phyloP scores from a whole-genome alignment of 306 rosid species.

The Prunus salicina region DNA sequence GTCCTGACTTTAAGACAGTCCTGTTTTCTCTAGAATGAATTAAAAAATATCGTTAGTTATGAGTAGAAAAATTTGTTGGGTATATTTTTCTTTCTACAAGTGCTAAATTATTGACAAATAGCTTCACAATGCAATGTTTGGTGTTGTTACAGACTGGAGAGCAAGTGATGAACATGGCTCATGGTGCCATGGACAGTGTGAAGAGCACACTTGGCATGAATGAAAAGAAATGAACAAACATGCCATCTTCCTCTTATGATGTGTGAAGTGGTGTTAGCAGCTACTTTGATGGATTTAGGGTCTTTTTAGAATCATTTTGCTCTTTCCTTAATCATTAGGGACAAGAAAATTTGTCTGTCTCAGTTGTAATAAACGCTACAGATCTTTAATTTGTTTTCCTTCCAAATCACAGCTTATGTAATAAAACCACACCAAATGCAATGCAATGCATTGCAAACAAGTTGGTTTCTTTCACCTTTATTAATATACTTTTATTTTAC shows the following conservation, averaged over 20 bases:
- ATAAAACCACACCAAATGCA: background rate
- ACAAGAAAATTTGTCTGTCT: constrained; percentile 15
- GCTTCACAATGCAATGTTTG: background rate
- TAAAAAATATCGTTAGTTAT: too few relatives aligned
- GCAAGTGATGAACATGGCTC: constrained; percentile 59
- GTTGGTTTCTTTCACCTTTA: background rate
- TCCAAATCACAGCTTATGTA: background rate
- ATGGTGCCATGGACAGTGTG: constrained; percentile 52
- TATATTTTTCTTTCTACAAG: too few relatives aligned
- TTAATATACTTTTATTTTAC: background rate
- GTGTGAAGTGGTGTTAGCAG: background rate
- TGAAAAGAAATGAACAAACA: constrained; percentile 26
- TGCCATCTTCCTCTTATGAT: background rate
- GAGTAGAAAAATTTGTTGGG: too few relatives aligned
- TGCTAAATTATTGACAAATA: too few relatives aligned
- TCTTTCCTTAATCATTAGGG: constrained; percentile 25
- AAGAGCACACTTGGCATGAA: constrained; percentile 62
- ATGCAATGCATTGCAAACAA: background rate
- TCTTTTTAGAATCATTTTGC: constrained; percentile 13
- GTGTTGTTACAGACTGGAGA: constrained; percentile 49
- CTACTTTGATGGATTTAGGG: background rate
- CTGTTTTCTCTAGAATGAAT: too few relatives aligned
- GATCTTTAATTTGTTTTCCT: background rate
- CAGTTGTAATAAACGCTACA: constrained; percentile 22
- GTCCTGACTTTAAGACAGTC: too few relatives aligned